Evolutionary conservation across 768 basidiomycete genomes (phyloP).

Genomic region (Nidularia pulvinata): DNA sequence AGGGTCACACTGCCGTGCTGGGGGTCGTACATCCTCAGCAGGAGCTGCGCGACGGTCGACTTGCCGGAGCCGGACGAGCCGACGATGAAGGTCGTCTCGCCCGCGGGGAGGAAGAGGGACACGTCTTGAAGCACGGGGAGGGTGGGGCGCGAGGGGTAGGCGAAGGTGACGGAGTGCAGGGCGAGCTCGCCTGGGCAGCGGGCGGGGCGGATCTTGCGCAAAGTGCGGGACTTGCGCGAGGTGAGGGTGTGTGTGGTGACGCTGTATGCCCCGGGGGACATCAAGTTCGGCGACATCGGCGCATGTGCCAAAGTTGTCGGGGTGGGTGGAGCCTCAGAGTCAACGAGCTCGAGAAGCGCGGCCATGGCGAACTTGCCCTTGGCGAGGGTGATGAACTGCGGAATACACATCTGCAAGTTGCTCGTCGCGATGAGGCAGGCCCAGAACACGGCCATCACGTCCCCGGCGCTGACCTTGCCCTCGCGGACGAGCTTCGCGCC

Average conservation of each 20-base stretch:
- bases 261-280: constrained; percentile 32
- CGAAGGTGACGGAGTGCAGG: constrained; percentile 74
- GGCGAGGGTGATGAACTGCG: constrained; percentile 72
- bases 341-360: constrained; percentile 60
- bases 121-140: constrained; percentile 65
- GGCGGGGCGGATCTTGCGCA: constrained; percentile 68
- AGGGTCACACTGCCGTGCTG: constrained; percentile 66
- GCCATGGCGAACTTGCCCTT: constrained; percentile 86
- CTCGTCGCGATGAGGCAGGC: constrained; percentile 89
- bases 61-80: constrained; percentile 93
- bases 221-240: constrained; percentile 24
- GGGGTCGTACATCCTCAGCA: constrained; percentile 79
- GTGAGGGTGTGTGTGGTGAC: constrained; percentile 52
- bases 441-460: constrained; percentile 98
- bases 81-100: constrained; percentile 89
- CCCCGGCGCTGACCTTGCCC: constrained; percentile 65
- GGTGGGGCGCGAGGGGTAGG: constrained; percentile 80
- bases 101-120: constrained; percentile 67
- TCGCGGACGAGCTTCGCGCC: constrained; percentile 87
- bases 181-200: constrained; percentile 75
- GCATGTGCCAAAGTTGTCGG: constrained; percentile 12
- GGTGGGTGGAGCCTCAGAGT: constrained; percentile 19
- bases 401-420: constrained; percentile 87
- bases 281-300: too few relatives aligned
- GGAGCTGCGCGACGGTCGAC: constrained; percentile 82